Evolutionary conservation across 108 stramenopile genomes (phyloP), one percentile per base, ranked within the genome.

Genomic region (Skeletonema costatum): DNA sequence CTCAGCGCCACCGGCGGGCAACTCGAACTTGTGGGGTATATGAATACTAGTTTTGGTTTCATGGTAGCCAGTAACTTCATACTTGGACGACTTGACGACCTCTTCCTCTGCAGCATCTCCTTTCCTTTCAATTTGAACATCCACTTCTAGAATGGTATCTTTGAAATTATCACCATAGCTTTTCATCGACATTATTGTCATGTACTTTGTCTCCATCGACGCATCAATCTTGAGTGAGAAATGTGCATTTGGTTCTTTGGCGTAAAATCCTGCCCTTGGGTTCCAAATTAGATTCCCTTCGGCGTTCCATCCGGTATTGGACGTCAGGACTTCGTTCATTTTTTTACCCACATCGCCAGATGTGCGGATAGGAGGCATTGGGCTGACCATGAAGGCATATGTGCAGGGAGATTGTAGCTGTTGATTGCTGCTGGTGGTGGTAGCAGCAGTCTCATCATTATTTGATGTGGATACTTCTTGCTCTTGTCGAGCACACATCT

Each of bases 41-140:
- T 79, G 77, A 8, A 78, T 60, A 46, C 83, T 84, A 29, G 83
- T 70, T 29, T 80, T 41, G 14, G 65, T 56, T 12, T 78, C 62
- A 42, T 83, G 82, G 66, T 74, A 83, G 6, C 77, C 77, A 33
- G 56, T 25, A 8, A 83, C 69, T 11, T 74, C 50, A 41, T 73
- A 78, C 25, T 17, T 46, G 44, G 41, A 9, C 50, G 31, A 25
- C 0, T 25, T 25, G 7, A 1, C n/a, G 0, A 2, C 4, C 30
- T 48, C 60, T 46, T 0, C 44, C 44, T 12, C 14, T 46, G 11
- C 14, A 10, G 44, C 11, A 3, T 46, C 39, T 48, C 29, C 21
- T 35, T 25, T n/a, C 41, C 65, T 12, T 33, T 35, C 8, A 62
- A 76, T 68, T 2, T 29, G 13, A 17, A 68, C 42, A 13, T 44